Evolutionary conservation across 352 stramenopile species (phyloP).

Genomic region (Aphanomyces euteiches): DNA sequence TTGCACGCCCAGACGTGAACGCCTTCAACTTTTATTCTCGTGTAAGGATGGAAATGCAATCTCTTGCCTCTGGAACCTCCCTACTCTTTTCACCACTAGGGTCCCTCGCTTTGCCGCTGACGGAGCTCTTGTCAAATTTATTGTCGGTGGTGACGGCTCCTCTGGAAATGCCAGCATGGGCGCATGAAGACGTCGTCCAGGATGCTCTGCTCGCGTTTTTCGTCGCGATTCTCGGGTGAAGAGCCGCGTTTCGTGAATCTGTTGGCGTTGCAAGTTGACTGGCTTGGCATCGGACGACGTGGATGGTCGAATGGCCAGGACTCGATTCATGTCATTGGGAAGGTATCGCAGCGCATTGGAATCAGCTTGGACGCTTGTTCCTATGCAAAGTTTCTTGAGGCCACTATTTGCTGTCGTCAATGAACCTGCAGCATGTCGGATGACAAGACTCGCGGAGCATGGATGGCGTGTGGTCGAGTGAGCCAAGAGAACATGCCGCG

Average conservation of each 20-base stretch:
- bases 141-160: not conserved
- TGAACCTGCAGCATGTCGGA: conserved; percentile 1
- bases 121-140: not conserved
- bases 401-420: not conserved
- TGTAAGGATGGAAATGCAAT: not conserved
- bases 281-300: not conserved
- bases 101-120: conserved; percentile 3
- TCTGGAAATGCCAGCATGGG: not conserved
- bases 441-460: conserved; percentile 11
- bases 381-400: not conserved
- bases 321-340: conserved; percentile 13
- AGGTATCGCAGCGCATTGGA: not conserved
- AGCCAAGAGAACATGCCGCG: conserved; percentile 1
- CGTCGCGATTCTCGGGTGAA: not conserved
- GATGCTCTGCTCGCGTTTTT: conserved; percentile 2
- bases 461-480: conserved; percentile 1
- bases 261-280: conserved; percentile 9
- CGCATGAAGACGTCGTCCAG: not conserved
- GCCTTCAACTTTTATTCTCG: too few species aligned
- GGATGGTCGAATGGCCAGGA: conserved; percentile 7
- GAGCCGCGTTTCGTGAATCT: not conserved
- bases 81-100: not conserved
- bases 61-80: conserved; percentile 6
- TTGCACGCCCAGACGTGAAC: not conserved
- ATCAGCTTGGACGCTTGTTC: not conserved